Conservation (phyloP, 768 basidiomycete species). For the Trametes villosa region DNA sequence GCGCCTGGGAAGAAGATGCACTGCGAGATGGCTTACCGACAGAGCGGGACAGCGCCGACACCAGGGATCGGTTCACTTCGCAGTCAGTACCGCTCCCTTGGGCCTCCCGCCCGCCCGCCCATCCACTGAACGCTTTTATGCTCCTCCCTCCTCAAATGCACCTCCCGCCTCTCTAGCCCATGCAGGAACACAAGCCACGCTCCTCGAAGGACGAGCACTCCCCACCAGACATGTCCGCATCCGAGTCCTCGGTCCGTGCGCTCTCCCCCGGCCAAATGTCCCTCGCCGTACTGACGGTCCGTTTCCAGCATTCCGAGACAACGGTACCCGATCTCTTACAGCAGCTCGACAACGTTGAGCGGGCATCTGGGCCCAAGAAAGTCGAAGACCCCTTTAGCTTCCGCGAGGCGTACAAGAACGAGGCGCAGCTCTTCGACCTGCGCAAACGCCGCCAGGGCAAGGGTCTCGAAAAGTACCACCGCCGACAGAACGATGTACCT, state of each 20-base stretch:
- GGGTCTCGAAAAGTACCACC: constrained; percentile 65
- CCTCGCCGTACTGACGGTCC: constrained; percentile 25
- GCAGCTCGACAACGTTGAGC: constrained; percentile 40
- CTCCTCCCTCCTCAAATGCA: constrained; percentile 28
- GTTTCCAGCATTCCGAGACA: constrained; percentile 49
- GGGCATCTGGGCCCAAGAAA: constrained; percentile 18
- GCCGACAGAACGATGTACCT: constrained; percentile 70
- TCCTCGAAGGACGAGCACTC: constrained; percentile 1
- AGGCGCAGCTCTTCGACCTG: constrained; percentile 64
- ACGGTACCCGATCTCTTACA: constrained; percentile 49
- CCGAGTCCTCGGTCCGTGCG: constrained; percentile 10
- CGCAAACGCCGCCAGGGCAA: constrained; percentile 64
- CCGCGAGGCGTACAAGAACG: constrained; percentile 60
- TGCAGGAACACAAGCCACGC: constrained; percentile 13
- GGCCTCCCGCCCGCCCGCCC: constrained; percentile 34
- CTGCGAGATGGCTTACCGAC: constrained; percentile 26
- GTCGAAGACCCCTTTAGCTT: constrained; percentile 68
- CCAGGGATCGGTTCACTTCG: constrained; percentile 23
- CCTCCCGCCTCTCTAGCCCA: constrained; percentile 33
- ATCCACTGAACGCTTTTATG: constrained; percentile 38
- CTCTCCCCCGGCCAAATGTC: constrained; percentile 15
- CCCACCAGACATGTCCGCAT: constrained; percentile 3
- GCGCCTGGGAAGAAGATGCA: constrained; percentile 11
- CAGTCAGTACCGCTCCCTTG: constrained; percentile 32
- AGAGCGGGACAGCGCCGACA: constrained; percentile 22